These are phyloP conservation scores for Protoeuglena noctilucae DNA, from an alignment of 139 green algal genomes.

Conservation along the genomic window DNA sequence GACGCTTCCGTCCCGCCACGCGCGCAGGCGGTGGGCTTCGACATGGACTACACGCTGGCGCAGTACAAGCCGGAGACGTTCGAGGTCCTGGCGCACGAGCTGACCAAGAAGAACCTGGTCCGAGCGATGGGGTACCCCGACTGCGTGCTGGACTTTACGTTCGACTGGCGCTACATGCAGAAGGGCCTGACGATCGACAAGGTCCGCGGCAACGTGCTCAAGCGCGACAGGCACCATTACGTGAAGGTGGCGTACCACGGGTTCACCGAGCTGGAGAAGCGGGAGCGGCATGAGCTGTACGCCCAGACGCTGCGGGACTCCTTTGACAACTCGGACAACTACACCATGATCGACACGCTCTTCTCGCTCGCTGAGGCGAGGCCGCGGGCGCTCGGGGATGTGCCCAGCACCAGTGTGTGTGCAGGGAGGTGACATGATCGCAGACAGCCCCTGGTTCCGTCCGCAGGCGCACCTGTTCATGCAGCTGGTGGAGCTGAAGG, in stretches of 20 bases:
- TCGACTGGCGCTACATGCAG: slow-evolving; percentile 76
- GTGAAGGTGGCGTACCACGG: slow-evolving; percentile 94
- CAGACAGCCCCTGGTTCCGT: neutral
- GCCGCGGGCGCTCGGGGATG: neutral
- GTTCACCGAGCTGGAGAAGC: slow-evolving; percentile 48
- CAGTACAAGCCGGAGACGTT: slow-evolving; percentile 86
- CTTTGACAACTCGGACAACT: slow-evolving; percentile 57
- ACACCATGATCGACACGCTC: slow-evolving; percentile 84
- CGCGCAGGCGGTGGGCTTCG: slow-evolving; percentile 74
- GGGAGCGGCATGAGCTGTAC: slow-evolving; percentile 47
- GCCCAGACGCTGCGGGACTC: slow-evolving; percentile 12
- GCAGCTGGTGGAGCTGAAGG: slow-evolving; percentile 49
- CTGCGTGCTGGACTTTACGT: slow-evolving; percentile 38
- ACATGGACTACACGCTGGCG: slow-evolving; percentile 81
- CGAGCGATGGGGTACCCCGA: slow-evolving; percentile 63
- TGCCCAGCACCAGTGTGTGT: neutral
- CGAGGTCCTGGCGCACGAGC: slow-evolving; percentile 68
- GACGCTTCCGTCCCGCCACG: too few species aligned
- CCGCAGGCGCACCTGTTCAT: slow-evolving; percentile 73
- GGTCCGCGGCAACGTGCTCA: slow-evolving; percentile 66
- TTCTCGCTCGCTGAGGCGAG: slow-evolving; percentile 89
- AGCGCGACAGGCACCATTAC: slow-evolving; percentile 87
- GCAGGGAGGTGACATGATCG: neutral
- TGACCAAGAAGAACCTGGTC: slow-evolving; percentile 75
- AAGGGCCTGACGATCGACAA: slow-evolving; percentile 83